Evolutionary conservation across 2,329 filamentous ascomycete species (phyloP), one percentile per base, ranked within the genome.

Genomic region (Pseudocercospora pini-densiflorae): DNA sequence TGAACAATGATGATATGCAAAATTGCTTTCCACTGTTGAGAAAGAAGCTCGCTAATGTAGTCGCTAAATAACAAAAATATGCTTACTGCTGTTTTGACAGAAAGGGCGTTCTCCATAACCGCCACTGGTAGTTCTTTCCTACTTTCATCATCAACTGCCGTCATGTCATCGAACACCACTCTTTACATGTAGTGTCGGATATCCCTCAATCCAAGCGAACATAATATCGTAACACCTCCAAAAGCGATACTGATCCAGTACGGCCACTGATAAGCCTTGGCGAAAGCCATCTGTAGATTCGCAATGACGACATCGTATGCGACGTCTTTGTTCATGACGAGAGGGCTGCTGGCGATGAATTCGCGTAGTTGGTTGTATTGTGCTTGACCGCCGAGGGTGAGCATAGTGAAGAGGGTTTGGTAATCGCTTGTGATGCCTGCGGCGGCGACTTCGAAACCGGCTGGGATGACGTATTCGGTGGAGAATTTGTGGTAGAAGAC

Each of bases 401-500:
- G 66, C 1, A 73, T 61, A 5, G 66, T 59, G 33, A 62, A 63
- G 29, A 75, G 68, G 4, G 69, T 64, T 3, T 64, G 53, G 45
- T 66, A 69, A 45, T 67, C 65, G 54, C 45, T 59, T 8, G 67
- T 63, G 40, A 68, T 63, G 21, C 70, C 70, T 7, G 66, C 70
- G 14, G 63, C 59, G 19, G 66, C 64, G 60, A 70, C 59, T 29
- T 67, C 59, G 45, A 66, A 66, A 19, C 66, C 70, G 27, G 68
- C 65, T n/a, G 65, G 61, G 19, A 65, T 61, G 23, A 69, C 65
- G 62, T 66, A 68, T n/a, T 68, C 55, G 19, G 43, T 59, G 24
- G 64, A 57, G 63, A 73, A 68, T 69, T 83, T 82, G 62, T 79
- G 74, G 63, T 81, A 74, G 66, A 86, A 85, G n/a, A 87, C 79